Base-by-base conservation (phyloP, 2,329 filamentous ascomycete species). In the Xylariaceae sp. region DNA sequence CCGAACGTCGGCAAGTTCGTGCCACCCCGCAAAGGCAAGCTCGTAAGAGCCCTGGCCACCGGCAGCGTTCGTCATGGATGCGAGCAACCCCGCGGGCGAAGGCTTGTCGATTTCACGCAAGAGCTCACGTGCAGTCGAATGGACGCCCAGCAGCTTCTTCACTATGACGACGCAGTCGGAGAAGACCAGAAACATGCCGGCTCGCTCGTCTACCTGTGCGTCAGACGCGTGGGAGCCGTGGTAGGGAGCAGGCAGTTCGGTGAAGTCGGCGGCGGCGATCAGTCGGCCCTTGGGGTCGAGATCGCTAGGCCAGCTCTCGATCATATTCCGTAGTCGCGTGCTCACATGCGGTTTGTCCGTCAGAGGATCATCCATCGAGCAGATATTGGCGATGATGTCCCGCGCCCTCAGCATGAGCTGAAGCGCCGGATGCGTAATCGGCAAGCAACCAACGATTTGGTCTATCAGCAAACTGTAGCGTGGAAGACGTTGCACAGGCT, bases 381-480 rank as follows among this genome's bases (percentile, higher is more conserved):
- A 98, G 30, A 98, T 98, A 38, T 94, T 92, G 14, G 89, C 88
- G 50, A 98, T 88, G 37, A 95, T 85, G 59, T 97, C 92, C 50
- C 90, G 77, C 1, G 92, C 89, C 58, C 88, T 89, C 29, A 96
- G 75, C 65, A 98, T 82, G 3, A 76, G 73, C 50, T 85, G 83
- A 37, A 95, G 72, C 1, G 89, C 89, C 3, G 88, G 86, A 59
- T 97, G 89, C 7, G 85, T 81, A 35, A 89, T 78, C 4, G 90
- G 89, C 13, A 97, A 74, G 44, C 85, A 88, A 50, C 83, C 81
- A 33, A 92, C 78, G 56, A 98, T 96, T 55, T 94, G 89, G 65
- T 98, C 92, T 53, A 98, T 97, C 57, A 97, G 83, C 24, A 98
- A 71, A 55, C 88, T 96, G 65, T 98, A 98, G 17, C 92, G 83